These are phyloP conservation scores for Inonotus obliquus DNA, from an alignment of 1,284 basidiomycete species.

Conservation along the genomic window DNA sequence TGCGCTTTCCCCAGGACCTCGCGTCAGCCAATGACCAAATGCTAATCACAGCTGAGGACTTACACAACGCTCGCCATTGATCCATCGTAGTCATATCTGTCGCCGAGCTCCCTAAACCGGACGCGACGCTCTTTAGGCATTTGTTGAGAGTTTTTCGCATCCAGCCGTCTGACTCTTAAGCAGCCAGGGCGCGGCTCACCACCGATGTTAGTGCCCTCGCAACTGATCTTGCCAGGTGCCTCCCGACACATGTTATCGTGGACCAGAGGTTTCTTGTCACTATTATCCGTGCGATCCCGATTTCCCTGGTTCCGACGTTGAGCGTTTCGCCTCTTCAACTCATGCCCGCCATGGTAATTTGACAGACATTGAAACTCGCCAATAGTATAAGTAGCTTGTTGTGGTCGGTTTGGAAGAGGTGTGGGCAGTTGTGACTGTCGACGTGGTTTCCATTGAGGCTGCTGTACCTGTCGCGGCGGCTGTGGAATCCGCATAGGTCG, in stretches of 20 bases:
- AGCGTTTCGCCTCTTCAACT: constrained; percentile 2
- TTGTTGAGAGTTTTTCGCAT: background rate
- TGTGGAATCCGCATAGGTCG: no score
- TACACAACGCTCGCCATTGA: background rate
- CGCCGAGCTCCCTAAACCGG: background rate
- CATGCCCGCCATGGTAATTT: background rate
- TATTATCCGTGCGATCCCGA: constrained; percentile 3
- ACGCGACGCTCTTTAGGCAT: constrained; percentile 2
- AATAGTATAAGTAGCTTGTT: no score
- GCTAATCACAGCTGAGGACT: background rate
- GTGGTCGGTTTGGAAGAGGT: no score
- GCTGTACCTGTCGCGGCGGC: no score
- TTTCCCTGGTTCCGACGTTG: background rate
- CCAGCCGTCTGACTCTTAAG: constrained; percentile 1
- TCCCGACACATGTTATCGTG: background rate
- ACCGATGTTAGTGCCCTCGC: background rate
- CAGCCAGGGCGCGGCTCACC: background rate
- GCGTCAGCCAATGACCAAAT: background rate
- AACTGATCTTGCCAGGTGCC: background rate
- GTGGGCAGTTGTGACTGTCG: no score
- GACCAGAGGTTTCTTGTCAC: constrained; percentile 4
- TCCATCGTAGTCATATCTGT: constrained; percentile 4
- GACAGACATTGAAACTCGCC: no score
- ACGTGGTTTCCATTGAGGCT: no score
- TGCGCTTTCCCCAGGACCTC: background rate